Conservation (phyloP, 768 basidiomycete species). For the Lactarius hatsudake region DNA sequence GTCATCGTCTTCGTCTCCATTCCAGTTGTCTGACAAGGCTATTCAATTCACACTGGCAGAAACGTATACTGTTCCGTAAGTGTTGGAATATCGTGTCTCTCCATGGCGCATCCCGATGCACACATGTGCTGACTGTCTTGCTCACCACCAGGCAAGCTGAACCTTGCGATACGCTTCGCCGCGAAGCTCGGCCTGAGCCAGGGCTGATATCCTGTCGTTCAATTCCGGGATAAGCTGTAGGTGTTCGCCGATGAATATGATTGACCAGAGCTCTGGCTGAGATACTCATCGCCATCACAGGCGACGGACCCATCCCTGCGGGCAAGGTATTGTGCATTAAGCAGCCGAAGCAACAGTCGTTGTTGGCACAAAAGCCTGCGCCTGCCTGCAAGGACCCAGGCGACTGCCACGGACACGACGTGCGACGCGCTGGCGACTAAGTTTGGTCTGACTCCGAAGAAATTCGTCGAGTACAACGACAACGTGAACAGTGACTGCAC, state of each 20-base stretch:
- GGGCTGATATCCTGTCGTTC: not conserved
- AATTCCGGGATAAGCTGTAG: constrained; percentile 12
- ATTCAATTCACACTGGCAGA: not conserved
- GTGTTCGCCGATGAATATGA: not conserved
- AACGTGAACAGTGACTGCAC: constrained; percentile 10
- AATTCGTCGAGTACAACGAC: constrained; percentile 18
- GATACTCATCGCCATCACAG: not conserved
- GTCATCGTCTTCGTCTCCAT: not conserved
- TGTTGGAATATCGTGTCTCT: not conserved
- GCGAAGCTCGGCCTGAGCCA: not conserved
- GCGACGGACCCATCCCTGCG: not conserved
- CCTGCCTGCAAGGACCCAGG: constrained; percentile 17
- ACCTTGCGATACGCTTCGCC: constrained; percentile 8
- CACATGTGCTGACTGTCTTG: not conserved
- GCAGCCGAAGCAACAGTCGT: too few species aligned
- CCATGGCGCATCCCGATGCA: not conserved
- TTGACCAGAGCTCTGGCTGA: not conserved
- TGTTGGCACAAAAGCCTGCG: not conserved
- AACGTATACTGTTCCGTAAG: not conserved
- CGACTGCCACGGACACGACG: not conserved
- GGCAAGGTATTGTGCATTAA: not conserved
- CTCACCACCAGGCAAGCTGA: not conserved
- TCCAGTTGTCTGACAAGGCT: not conserved
- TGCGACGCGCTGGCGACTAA: not conserved
- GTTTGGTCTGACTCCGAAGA: not conserved